These are phyloP conservation scores for Sugiyamaella americana DNA, from an alignment of 805 yeast genomes.

Conservation along the genomic window DNA sequence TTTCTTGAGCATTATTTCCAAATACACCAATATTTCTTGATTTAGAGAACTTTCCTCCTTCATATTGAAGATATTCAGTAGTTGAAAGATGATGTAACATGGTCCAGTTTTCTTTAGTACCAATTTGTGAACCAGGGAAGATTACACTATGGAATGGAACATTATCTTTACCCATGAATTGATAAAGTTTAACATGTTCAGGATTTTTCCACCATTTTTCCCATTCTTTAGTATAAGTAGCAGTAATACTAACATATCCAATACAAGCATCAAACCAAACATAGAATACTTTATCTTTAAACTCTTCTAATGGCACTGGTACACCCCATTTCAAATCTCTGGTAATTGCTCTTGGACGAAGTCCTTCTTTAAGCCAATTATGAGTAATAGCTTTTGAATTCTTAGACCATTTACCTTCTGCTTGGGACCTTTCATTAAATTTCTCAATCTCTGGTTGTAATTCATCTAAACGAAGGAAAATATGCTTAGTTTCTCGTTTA, in stretches of 20 bases:
- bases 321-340: constrained; percentile 98
- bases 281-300: constrained; percentile 82
- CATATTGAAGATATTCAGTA: constrained; percentile 95
- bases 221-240: constrained; percentile 82
- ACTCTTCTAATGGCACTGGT: constrained; percentile 88
- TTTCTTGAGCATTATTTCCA: constrained; percentile 94
- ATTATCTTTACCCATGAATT: constrained; percentile 99
- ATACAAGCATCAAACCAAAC: constrained; percentile 99
- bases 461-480: constrained; percentile 77
- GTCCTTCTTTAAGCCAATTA: constrained; percentile 91
- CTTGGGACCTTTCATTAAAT: constrained; percentile 68
- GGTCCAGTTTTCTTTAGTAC: constrained; percentile 87
- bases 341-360: constrained; percentile 91
- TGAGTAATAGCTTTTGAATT: constrained; percentile 84
- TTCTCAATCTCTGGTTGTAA: constrained; percentile 66
- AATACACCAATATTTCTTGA: constrained; percentile 98
- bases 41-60: constrained; percentile 96
- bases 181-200: constrained; percentile 81
- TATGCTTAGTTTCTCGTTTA: constrained; percentile 74
- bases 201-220: constrained; percentile 91
- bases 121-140: constrained; percentile 89
- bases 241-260: constrained; percentile 95
- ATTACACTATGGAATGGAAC: constrained; percentile 98
- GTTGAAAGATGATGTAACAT: constrained; percentile 85
- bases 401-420: constrained; percentile 82